Conservation (phyloP, 352 stramenopile species). For the Globisporangium paroecandrum region DNA sequence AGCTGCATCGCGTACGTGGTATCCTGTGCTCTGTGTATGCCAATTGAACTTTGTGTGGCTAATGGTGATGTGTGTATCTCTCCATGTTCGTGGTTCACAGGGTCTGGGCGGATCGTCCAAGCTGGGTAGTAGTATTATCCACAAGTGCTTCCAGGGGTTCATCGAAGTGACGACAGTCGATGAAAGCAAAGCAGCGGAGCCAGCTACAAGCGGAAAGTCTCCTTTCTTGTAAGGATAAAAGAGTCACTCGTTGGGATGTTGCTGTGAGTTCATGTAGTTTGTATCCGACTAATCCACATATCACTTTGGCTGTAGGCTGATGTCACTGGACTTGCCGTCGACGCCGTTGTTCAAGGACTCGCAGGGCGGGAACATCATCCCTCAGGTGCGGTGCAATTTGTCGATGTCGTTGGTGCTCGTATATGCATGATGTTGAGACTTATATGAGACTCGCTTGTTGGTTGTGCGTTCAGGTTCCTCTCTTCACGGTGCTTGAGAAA, state of each 20-base stretch:
- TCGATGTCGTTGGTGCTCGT: background rate
- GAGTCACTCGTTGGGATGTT: background rate
- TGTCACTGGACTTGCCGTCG: conserved; percentile 97
- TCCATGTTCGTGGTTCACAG: conserved; percentile 21
- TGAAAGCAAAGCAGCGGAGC: conserved; percentile 37
- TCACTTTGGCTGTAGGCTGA: conserved; percentile 58
- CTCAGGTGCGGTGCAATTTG: conserved; percentile 51
- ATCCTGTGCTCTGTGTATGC: background rate
- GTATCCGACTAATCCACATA: conserved; percentile 9
- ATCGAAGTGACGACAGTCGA: conserved; percentile 91
- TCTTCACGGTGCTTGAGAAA: conserved; percentile 97
- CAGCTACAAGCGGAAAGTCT: conserved; percentile 40
- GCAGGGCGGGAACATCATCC: conserved; percentile 95
- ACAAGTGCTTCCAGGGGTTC: conserved; percentile 95
- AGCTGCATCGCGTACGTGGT: conserved; percentile 83
- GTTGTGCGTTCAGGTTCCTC: conserved; percentile 75
- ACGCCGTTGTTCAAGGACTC: conserved; percentile 99
- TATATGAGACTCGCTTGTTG: background rate
- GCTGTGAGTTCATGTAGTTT: background rate
- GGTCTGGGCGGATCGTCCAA: conserved; percentile 83
- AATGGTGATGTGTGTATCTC: background rate
- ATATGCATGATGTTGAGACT: background rate
- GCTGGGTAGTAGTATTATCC: conserved; percentile 90
- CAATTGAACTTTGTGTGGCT: background rate
- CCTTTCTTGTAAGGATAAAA: conserved; percentile 62